These are phyloP conservation scores for Viridothelium virens DNA, from an alignment of 495 filamentous ascomycete species.

Conservation along the genomic window DNA sequence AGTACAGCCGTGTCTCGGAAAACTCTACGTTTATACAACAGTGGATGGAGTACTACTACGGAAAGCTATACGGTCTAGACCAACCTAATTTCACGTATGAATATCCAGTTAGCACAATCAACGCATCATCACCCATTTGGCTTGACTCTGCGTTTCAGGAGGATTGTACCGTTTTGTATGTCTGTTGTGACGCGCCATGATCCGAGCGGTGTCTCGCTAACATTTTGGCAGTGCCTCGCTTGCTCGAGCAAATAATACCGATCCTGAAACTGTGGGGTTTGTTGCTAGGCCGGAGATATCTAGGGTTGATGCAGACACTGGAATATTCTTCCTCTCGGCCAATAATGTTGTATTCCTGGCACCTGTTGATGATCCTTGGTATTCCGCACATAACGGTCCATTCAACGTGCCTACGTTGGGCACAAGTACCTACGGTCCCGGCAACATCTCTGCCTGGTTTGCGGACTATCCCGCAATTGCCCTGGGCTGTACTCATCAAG, in stretches of 20 bases:
- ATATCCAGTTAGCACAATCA: not conserved
- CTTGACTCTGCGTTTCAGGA: not conserved
- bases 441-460: not conserved
- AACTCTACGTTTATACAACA: conserved; percentile 10
- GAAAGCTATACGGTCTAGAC: not conserved
- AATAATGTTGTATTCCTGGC: not conserved
- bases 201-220: not conserved
- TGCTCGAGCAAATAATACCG: not conserved
- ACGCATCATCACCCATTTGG: conserved; percentile 1
- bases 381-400: not conserved
- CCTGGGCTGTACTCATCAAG: not conserved
- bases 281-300: not conserved
- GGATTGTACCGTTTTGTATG: not conserved
- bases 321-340: not conserved
- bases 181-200: not conserved
- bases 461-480: not conserved
- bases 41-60: conserved; percentile 16
- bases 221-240: not conserved
- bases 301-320: not conserved
- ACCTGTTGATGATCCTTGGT: not conserved
- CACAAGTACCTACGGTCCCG: not conserved
- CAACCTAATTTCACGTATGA: not conserved
- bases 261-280: not conserved
- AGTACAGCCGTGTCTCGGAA: conserved; percentile 5
- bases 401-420: not conserved